Evolutionary conservation across 2,329 filamentous ascomycete species (phyloP), one percentile per base, ranked within the genome.

Genomic region (Hypomyces rosellus): DNA sequence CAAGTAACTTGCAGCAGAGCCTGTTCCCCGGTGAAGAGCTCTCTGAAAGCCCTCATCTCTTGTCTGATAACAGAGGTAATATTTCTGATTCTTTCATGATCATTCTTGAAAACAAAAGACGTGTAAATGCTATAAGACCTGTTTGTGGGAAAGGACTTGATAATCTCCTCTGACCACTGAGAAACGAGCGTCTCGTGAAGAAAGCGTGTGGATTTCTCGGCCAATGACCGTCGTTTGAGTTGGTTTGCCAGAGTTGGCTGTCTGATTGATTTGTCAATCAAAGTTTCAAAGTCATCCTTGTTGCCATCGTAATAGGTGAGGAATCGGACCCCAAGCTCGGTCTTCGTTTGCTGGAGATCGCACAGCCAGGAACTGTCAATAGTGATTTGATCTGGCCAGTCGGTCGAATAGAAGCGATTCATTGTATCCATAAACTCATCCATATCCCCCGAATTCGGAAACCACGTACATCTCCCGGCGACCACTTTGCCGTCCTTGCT

Each of bases 81-180:
- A 8, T 12, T 13, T 3, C 63, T 49, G 5, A 57, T 53, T 52
- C n/a, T n/a, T 15, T 44, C 11, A 14, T 14, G 11, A 30, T 50
- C 15, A 20, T 49, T 47, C 16, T 46, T 39, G 9, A 49, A 49
- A 14, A 49, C 22, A 45, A 49, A 49, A 1, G 67, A 65, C 5
- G 61, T 58, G 5, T 61, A 63, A 2, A 72, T 33, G 6, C 50
- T 48, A 49, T 59, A 65, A 0, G 50, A 47, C 14, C 49, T 54
- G 15, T 59, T 63, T 2, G 40, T 22, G 0, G 63, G 60, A 25
- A 46, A 53, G 14, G 46, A 40, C 25, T 45, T 49, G 13, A 34
- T 41, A 2, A 45, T 61, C 47, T 66, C 64, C 18, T 65, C 64
- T 1, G 46, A 52, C 62, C 63, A 65, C 38, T 64, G 60, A 12